phyloP scores from a whole-genome alignment of 345 rosid species.

The Garcia nutans region DNA sequence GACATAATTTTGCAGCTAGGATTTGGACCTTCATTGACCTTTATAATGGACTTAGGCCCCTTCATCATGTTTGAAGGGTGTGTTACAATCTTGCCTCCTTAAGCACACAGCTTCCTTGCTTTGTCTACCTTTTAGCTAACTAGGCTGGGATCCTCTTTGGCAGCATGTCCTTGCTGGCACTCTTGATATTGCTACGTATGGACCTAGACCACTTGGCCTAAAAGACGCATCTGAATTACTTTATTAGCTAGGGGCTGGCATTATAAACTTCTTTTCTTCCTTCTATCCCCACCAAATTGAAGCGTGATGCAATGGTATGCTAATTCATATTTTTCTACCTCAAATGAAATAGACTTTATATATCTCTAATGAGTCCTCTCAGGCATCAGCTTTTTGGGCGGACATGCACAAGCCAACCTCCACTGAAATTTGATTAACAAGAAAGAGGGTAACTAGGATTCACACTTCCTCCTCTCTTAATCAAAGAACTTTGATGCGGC shows the following conservation, averaged over 20 bases:
- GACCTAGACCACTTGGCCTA: background rate
- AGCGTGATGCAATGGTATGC: background rate
- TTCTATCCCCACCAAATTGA: background rate
- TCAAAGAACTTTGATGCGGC: background rate
- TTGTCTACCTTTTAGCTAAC: too few relatives aligned
- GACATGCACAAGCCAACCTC: background rate
- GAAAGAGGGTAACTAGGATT: background rate
- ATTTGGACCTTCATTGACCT: background rate
- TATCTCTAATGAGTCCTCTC: background rate
- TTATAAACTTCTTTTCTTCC: background rate
- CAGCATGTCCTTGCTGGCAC: background rate
- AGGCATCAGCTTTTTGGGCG: background rate
- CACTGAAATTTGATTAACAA: background rate
- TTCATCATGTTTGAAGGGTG: background rate
- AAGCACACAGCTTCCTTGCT: background rate
- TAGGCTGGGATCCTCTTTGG: background rate
- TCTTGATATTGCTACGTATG: background rate
- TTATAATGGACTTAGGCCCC: background rate
- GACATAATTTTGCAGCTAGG: background rate
- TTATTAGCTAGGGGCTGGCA: background rate
- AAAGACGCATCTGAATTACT: too few relatives aligned
- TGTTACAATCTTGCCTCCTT: background rate
- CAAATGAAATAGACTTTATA: background rate
- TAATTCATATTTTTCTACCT: background rate
- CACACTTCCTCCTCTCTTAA: background rate